Evolutionary conservation across 2,329 filamentous ascomycete species (phyloP).

Genomic region (Arthrobotrys megalospora): DNA sequence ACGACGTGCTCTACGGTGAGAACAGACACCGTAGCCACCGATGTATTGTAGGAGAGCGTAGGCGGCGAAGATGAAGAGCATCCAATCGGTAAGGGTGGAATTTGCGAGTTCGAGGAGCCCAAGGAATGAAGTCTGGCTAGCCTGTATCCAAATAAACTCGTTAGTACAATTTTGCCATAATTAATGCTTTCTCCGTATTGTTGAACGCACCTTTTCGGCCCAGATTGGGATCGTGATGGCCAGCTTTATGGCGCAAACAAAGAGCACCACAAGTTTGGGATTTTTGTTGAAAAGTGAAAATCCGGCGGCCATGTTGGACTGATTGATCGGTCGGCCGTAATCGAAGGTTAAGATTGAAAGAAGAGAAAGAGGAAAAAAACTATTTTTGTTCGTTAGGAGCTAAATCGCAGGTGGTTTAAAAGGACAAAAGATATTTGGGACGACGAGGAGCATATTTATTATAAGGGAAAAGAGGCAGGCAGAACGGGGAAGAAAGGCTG

Average conservation of each 20-base stretch:
- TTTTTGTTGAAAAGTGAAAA: not conserved
- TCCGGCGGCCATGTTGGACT: too few species aligned
- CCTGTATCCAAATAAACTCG: not conserved
- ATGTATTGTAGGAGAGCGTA: conserved; percentile 6
- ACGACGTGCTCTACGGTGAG: not conserved
- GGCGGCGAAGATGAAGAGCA: conserved; percentile 5
- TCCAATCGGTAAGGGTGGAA: conserved; percentile 10
- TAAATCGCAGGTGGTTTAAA: too few species aligned
- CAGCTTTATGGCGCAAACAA: conserved; percentile 10
- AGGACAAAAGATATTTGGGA: too few species aligned
- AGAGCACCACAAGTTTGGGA: not conserved
- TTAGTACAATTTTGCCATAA: not conserved
- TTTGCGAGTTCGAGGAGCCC: conserved; percentile 3
- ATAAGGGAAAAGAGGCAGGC: too few species aligned
- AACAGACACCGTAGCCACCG: not conserved
- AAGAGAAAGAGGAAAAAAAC: too few species aligned
- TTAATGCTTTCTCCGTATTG: not conserved
- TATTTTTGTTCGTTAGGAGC: too few species aligned
- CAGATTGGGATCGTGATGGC: conserved; percentile 17
- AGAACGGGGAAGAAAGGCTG: too few species aligned
- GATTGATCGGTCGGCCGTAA: too few species aligned
- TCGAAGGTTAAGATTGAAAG: too few species aligned
- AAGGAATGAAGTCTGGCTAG: not conserved
- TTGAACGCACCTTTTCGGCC: conserved; percentile 9
- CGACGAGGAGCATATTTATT: too few species aligned